Evolutionary conservation across 2,329 filamentous ascomycete genomes (phyloP).

Genomic region (Penicillium sp.): DNA sequence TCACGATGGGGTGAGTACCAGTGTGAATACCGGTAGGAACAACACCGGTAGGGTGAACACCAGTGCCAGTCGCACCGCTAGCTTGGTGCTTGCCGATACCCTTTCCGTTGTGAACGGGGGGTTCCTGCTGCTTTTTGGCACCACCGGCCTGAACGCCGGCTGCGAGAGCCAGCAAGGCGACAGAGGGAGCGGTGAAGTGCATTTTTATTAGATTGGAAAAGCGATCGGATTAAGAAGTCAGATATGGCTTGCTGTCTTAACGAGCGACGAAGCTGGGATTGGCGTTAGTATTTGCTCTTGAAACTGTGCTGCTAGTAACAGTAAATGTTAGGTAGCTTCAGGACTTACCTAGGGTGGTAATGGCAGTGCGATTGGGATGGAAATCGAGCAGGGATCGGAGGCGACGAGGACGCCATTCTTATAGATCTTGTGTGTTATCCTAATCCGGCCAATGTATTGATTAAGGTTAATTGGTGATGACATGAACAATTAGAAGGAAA

Average conservation of each 20-base stretch:
- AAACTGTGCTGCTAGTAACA: not conserved
- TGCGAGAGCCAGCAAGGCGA: slow-evolving; percentile 16
- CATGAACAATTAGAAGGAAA: slow-evolving; percentile 4
- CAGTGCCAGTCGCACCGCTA: not conserved
- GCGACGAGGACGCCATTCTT: slow-evolving; percentile 12
- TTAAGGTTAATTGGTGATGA: slow-evolving; percentile 13
- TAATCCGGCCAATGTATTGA: slow-evolving; percentile 14
- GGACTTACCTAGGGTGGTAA: slow-evolving; percentile 8
- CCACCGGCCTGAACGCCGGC: slow-evolving; percentile 12
- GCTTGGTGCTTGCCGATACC: not conserved
- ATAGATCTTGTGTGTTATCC: slow-evolving; percentile 14
- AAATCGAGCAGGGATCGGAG: not conserved
- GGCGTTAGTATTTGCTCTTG: slow-evolving; percentile 3
- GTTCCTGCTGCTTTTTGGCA: slow-evolving; percentile 9
- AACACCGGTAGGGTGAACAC: not conserved
- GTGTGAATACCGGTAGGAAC: slow-evolving; percentile 2
- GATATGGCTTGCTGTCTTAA: slow-evolving; percentile 14
- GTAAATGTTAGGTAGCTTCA: no score
- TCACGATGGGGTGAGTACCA: slow-evolving; percentile 15
- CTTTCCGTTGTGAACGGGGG: slow-evolving; percentile 10
- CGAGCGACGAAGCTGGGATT: slow-evolving; percentile 16
- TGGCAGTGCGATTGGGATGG: slow-evolving; percentile 5
- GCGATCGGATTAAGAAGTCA: slow-evolving; percentile 13
- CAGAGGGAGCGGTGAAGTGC: slow-evolving; percentile 23
- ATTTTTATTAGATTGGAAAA: slow-evolving; percentile 19